Base-by-base conservation (phyloP, 139 green algal species). In the Tetratostichococcus sp. region DNA sequence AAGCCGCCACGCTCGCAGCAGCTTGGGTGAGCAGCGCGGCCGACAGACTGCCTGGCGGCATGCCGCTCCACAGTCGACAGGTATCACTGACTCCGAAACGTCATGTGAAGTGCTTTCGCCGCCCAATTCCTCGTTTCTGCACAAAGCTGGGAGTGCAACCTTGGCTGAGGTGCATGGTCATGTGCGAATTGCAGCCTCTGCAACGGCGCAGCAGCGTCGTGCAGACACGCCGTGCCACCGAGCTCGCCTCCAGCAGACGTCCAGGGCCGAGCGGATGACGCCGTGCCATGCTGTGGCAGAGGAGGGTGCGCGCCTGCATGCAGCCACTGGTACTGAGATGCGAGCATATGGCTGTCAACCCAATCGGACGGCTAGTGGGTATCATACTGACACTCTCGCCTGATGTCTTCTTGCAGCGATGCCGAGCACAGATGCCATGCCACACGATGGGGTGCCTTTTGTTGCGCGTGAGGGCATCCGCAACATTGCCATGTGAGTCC, bases 401-500 rank as follows among this genome's bases (percentile, higher is more conserved):
- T 50, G n/a, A n/a, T n/a, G n/a, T n/a, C 50, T n/a, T 26, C 14
- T 17, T n/a, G 19, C 50, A 62, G 50, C 50, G 17, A 17, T 26
- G 2, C 50, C 50, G 11, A 62, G 50, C 50, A 62, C 50, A 62
- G 50, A 62, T 62, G 50, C 50, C 11, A 26, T 26, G 50, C 50
- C 50, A 17, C 50, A 62, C 19, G 50, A 62, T 17, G 50, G 26
- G 14, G 14, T 62, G 17, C 50, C 50, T n/a, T 62, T 62, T 26
- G 50, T 62, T 22, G 8, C 21, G 21, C 31, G 69, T 35, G 43
- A 70, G 43, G 75, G 82, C 82, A 79, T 89, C 57, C 35, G 83
- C 30, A 88, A 90, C 67, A 85, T 89, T 42, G 86, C 84, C 70
- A 91, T 91, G 50, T 62, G 50, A 23, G 50, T 25, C 8, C 11